Base-by-base conservation (phyloP, 2,329 filamentous ascomycete species). In the Cercospora sesami region DNA sequence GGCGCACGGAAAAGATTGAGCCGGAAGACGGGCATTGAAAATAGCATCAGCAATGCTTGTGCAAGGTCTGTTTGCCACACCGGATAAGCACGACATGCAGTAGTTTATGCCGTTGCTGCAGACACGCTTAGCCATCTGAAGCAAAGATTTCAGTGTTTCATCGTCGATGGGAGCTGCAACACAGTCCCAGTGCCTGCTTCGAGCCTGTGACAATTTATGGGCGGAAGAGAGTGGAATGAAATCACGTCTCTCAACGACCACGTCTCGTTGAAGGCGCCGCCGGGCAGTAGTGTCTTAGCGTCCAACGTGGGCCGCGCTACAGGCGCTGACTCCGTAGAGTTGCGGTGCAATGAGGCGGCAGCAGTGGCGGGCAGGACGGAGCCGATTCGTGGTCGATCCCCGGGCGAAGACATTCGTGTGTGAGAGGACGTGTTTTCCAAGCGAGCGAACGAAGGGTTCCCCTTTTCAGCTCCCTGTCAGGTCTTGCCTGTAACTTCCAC, bases 61-160 rank as follows among this genome's bases (percentile, higher is more conserved):
- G 33, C 36, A 57, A 31, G 61, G 39, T 48, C 58, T n/a, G 39
- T 64, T 64, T 64, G 66, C 61, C 66, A 64, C 66, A 23, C 21
- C 61, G 61, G 66, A 58, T 61, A 64, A 21, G 65, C 65, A 51
- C 26, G 23, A 21, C 36, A 26, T 60, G 63, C 63, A 60, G 55
- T 63, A 63, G 61, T 45, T 26, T 16, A 16, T 36, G 21, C 31
- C 18, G 39, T 51, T 31, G 33, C 23, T 51, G 65, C 65, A 67
- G 31, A 33, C 61, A 64, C 62, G 62, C 48, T 58, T 64, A 33
- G 4, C 62, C 62, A 12, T n/a, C 16, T 30, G n/a, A 5, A 55
- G 31, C 36, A 18, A 45, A n/a, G 60, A 59, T 51, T 33, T 53
- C 51, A 53, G 39, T 55, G 55, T 55, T 39, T 42, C 48, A 64